Conservation (phyloP, 2,329 filamentous ascomycete genomes). For the Aspergillus fructus region DNA sequence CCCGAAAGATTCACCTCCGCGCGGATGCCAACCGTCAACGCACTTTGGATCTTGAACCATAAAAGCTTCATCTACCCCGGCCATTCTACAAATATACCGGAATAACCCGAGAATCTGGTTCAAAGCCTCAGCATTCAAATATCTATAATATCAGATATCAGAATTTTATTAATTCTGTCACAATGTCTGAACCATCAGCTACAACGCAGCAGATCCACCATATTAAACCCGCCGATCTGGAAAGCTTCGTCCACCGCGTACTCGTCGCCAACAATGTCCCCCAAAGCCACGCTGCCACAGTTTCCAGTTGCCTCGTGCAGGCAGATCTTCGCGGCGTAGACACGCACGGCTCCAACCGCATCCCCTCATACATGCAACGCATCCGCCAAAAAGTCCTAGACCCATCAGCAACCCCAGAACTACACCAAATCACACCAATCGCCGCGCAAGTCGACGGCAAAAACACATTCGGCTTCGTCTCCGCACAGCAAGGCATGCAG, state of each 20-base stretch:
- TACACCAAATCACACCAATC: constrained; percentile 66
- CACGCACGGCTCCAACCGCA: constrained; percentile 74
- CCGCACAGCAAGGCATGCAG: constrained; percentile 65
- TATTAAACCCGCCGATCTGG: constrained; percentile 17
- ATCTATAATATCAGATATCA: neutral
- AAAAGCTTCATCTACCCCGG: neutral
- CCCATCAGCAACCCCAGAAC: constrained; percentile 56
- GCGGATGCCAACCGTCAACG: neutral
- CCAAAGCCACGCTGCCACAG: constrained; percentile 56
- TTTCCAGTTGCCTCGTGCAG: constrained; percentile 68
- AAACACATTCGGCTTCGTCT: constrained; percentile 75
- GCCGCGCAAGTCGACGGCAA: constrained; percentile 67
- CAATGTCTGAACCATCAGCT: constrained; percentile 6
- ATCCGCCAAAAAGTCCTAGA: constrained; percentile 69
- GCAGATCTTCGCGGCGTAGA: constrained; percentile 78
- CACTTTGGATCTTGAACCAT: neutral
- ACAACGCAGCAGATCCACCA: constrained; percentile 16
- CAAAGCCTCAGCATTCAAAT: neutral
- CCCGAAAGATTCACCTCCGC: neutral
- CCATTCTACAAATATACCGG: neutral
- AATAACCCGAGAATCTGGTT: too few species aligned
- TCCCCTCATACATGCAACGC: constrained; percentile 74
- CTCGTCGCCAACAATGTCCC: constrained; percentile 55
- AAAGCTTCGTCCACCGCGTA: constrained; percentile 28
- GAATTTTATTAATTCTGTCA: neutral